phyloP scores from a whole-genome alignment of 306 rosid genomes.

The Prunus salicina region DNA sequence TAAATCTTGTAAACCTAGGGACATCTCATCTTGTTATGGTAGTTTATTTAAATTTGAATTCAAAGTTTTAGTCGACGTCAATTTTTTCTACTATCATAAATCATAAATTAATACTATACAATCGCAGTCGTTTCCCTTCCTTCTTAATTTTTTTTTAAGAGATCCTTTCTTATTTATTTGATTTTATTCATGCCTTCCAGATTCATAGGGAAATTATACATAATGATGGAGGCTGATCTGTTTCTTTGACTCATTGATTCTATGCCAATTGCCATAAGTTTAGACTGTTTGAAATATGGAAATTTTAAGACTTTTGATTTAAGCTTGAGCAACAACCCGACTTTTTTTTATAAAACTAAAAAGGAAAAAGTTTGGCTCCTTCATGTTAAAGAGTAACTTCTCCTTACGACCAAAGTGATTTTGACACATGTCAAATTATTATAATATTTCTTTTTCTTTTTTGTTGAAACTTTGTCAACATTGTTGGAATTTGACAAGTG shows the following conservation, averaged over 20 bases:
- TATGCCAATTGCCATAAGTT: not conserved
- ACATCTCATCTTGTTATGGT: not conserved
- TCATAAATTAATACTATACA: not conserved
- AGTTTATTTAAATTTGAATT: not conserved
- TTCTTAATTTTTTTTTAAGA: not conserved
- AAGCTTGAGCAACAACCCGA: too few species aligned
- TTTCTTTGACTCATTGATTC: not conserved
- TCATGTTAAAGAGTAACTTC: too few species aligned
- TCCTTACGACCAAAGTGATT: too few species aligned
- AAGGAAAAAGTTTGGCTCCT: too few species aligned
- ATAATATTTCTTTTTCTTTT: too few species aligned
- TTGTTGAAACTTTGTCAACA: too few species aligned
- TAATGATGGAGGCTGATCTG: not conserved
- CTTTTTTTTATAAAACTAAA: too few species aligned
- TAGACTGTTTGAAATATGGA: too few species aligned
- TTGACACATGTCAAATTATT: too few species aligned
- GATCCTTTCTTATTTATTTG: not conserved
- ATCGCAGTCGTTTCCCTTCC: not conserved
- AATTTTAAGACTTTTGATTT: too few species aligned
- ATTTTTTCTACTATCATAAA: not conserved
- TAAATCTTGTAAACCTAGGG: not conserved
- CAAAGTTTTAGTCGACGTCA: not conserved
- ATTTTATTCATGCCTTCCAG: not conserved
- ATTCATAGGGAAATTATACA: not conserved
- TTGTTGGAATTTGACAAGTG: too few species aligned